phyloP scores from a whole-genome alignment of 2,329 filamentous ascomycete species.

The Monosporascus sp. region DNA sequence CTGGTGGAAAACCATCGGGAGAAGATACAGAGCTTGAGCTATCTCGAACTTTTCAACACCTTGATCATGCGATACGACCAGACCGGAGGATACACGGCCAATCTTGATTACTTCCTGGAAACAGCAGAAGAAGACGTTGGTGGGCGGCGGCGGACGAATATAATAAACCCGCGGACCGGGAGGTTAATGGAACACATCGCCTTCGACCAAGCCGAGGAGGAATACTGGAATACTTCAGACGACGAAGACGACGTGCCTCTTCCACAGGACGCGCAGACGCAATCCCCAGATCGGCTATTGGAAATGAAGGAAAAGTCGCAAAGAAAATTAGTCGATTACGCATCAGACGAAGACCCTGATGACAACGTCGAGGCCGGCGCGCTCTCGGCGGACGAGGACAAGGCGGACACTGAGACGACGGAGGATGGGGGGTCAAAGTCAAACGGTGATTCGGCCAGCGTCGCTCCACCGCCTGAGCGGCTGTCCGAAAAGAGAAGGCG shows the following conservation, averaged over 20 bases:
- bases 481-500: conserved; percentile 84
- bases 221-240: conserved; percentile 89
- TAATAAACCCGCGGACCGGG: conserved; percentile 46
- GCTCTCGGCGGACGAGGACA: conserved; percentile 25
- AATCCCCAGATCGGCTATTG: conserved; percentile 18
- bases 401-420: conserved; percentile 10
- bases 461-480: conserved; percentile 65
- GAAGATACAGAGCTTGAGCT: conserved; percentile 67
- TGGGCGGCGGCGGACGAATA: conserved; percentile 32
- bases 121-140: conserved; percentile 53
- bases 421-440: conserved; percentile 29
- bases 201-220: conserved; percentile 79
- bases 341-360: conserved; percentile 79
- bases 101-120: conserved; percentile 68
- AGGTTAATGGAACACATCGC: conserved; percentile 64
- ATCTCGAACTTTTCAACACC: conserved; percentile 78
- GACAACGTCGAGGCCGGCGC: conserved; percentile 54
- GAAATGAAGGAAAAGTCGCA: conserved; percentile 59
- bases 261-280: conserved; percentile 18
- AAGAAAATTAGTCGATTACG: conserved; percentile 80
- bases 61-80: conserved; percentile 76
- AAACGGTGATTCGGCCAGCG: conserved; percentile 28
- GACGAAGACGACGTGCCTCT: conserved; percentile 65
- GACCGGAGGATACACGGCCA: conserved; percentile 61
- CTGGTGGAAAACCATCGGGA: conserved; percentile 81